Conservation (phyloP, 2,329 filamentous ascomycete species). For the Penicillium sp. region DNA sequence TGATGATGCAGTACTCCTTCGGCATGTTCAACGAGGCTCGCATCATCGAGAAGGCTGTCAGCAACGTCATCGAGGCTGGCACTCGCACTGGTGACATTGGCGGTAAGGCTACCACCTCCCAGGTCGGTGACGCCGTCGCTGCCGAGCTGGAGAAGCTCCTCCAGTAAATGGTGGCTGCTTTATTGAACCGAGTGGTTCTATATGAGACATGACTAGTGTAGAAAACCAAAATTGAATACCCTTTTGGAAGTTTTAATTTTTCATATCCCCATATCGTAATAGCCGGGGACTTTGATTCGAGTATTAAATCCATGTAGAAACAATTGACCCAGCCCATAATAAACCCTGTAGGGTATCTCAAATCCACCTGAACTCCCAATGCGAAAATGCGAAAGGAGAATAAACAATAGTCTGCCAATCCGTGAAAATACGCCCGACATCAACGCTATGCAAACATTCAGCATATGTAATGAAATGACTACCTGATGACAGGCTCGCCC, state of each 20-base stretch:
- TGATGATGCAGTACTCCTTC: conserved; percentile 95
- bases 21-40: conserved; percentile 73
- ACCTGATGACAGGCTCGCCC: conserved; percentile 53
- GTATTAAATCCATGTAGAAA: not conserved
- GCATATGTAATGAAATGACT: not conserved
- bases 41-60: conserved; percentile 30
- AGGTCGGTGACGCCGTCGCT: conserved; percentile 83
- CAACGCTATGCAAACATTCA: conserved; percentile 1
- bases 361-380: conserved; percentile 18
- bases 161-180: conserved; percentile 41
- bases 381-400: conserved; percentile 9
- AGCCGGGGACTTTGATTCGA: not conserved
- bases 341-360: conserved; percentile 25
- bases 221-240: conserved; percentile 30
- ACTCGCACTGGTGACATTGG: conserved; percentile 84
- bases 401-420: conserved; percentile 1
- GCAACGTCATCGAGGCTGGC: conserved; percentile 73
- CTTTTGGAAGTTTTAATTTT: conserved; percentile 17
- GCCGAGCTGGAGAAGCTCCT: conserved; percentile 73
- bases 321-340: conserved; percentile 3
- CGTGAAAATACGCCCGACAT: not conserved
- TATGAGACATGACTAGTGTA: conserved; percentile 32
- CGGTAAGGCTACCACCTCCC: conserved; percentile 71
- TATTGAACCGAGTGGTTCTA: conserved; percentile 5
- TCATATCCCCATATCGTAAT: not conserved